Base-by-base conservation (phyloP, 768 basidiomycete genomes). In the Cantharellus cinnabarinus region DNA sequence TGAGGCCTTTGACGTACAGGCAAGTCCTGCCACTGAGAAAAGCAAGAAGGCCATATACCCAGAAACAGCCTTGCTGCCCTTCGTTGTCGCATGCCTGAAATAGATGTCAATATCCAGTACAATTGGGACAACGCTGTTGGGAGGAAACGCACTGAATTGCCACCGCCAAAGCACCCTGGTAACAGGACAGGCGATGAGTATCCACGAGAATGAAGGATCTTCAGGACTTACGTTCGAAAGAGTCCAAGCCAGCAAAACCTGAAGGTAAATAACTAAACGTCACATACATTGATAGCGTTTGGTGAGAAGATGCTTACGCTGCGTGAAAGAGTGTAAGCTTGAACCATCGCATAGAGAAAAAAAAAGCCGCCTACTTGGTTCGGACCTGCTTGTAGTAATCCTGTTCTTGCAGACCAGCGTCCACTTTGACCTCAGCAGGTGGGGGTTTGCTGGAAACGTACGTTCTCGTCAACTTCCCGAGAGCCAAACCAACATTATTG, bases 21-120 rank as follows among this genome's bases (percentile, higher is more conserved):
- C 89, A 44, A 95, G 78, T 7, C 86, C 81, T 3, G 85, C 86
- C 51, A 94, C 89, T 0, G 87, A 88, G 71, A 82, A 91, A 59
- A 97, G 69, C 61, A 95, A 73, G 68, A 91, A 89, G 14, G 82
- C 78, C 83, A 94, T 85, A 67, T 94, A 94, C 2, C 87, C 88
- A 59, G 79, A 81, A 2, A 90, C 85, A 38, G 80, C 75, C 0
- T 68, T 68, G 7, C 10, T 10, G 52, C 10, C 52, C 14, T 54
- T 10, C 7, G 7, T 54, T 37, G 14, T 54, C 35, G 35, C 52
- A 54, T 48, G 10, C 10, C 44, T 48, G 44, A 29, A 10, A 48
- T 48, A 10, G 29, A 29, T 10, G 10, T 48, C 10, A 29, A 29
- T 48, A 48, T 10, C 44, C 44, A 48, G 44, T 48, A 48, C 29